Base-by-base conservation (phyloP, 306 rosid species). In the Hylodesmum podocarpum region DNA sequence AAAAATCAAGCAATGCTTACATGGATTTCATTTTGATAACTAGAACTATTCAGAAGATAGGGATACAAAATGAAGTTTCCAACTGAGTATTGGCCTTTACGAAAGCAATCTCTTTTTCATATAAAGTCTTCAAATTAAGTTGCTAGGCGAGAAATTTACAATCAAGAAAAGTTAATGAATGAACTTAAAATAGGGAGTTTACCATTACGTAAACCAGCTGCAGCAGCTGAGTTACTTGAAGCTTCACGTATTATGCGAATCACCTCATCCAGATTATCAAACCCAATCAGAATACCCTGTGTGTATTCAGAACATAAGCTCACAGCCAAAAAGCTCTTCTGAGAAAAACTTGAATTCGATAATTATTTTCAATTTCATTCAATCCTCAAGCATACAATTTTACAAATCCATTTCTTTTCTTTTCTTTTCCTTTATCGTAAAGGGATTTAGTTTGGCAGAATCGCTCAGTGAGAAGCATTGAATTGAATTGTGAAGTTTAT, bases 251-350 rank as follows among this genome's bases (percentile, higher is more conserved):
- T 71, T 67, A 87, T 80, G 70, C 28, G 82, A 81, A 95, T 92
- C 72, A 92, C 99, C 58, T 67, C 87, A 69, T 95, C 93, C 85
- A 95, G 67, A 91, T 92, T 95, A 84, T 86, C 94, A 73, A 95
- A 96, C 81, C 96, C 99, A 25, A 83, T 82, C 70, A 87, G 86
- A 71, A 95, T 95, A 73, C 99, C 99, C 99, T 95, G 55, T 39
- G 70, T 80, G 59, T 29, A 66, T 4, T 77, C 63, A 78, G 22
- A 73, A 81, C 37, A 49, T n/a, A 70, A 19, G 53, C 27, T 69
- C 67, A 65, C 16, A 28, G 44, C 59, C 58, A 73, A 80, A 59
- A 68, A 50, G 53, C 24, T 57, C 37, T 34, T 18, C 21, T 49
- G 16, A 5, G 3, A 62, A 18, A 33, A 33, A 43, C 6, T 11